These are phyloP conservation scores for Solanum boliviense DNA, from an alignment of 257 asterid species.

Conservation along the genomic window DNA sequence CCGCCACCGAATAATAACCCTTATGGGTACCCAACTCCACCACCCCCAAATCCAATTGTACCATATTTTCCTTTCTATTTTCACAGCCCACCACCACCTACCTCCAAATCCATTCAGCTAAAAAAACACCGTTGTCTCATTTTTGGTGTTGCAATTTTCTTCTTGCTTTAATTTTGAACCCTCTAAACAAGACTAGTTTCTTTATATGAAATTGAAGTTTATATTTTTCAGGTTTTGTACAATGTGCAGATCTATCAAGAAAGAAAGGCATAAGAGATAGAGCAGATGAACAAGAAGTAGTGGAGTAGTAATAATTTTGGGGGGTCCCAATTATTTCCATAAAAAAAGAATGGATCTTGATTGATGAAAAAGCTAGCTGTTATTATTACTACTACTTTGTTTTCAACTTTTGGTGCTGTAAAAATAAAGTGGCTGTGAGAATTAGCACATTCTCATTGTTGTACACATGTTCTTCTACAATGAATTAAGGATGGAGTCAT, in stretches of 20 bases:
- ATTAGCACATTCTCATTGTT: neutral
- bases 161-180: conserved; percentile 2
- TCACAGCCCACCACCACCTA: conserved; percentile 32
- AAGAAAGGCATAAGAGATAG: neutral
- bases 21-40: conserved; percentile 15
- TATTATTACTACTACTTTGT: neutral
- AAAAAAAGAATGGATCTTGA: neutral
- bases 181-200: neutral
- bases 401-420: neutral
- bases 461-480: neutral
- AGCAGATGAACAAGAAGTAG: neutral
- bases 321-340: neutral
- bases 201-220: neutral
- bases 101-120: conserved; percentile 16
- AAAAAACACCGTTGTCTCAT: conserved; percentile 1
- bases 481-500: neutral
- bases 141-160: conserved; percentile 5
- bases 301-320: neutral
- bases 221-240: neutral
- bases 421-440: neutral
- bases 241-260: neutral
- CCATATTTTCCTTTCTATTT: conserved; percentile 45
- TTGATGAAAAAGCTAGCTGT: neutral
- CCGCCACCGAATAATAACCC: conserved; percentile 24
- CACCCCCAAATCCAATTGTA: conserved; percentile 51